Base-by-base conservation (phyloP, 2,329 filamentous ascomycete species). In the Talaromyces pinophilus region DNA sequence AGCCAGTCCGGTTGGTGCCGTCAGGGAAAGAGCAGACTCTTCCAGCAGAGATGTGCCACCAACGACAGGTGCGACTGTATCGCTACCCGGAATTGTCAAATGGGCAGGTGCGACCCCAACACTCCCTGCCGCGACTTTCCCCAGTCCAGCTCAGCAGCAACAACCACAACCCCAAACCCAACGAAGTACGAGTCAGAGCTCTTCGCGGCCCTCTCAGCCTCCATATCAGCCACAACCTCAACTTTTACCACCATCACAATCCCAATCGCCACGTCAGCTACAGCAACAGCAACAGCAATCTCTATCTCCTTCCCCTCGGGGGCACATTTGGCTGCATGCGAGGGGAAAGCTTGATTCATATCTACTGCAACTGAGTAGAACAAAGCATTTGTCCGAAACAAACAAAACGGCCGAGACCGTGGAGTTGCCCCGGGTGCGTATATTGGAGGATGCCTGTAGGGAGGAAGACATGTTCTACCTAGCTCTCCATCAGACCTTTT, bases 401-500 rank as follows among this genome's bases (percentile, higher is more conserved):
- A 52, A 52, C 13, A 52, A 28, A 30, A 28, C 48, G 13, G 48
- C 48, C 25, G 85, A 86, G 67, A 55, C 64, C 10, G 65, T 76
- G 71, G 73, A 54, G 79, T 79, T 28, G 10, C 72, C 74, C 17
- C 82, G 90, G 35, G 79, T 87, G 40, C 69, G 74, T n/a, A 80
- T 90, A 7, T 77, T 93, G 13, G 72, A 69, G 30, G 79, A 86
- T 28, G 90, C 90, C 1, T 89, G 87, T 69, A 52, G 68, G 1
- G 71, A 73, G 0, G 75, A 82, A 4, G 91, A 93, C 73, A 68
- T 80, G 57, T 86, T 90, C 72, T 93, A 89, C 72, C 70, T 92
- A 60, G 80, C 84, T 5, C 73, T 91, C 13, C 89, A 91, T 72
- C 89, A 91, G 72, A 67, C 90, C 1, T 88, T 87, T 74, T 90